Base-by-base conservation (phyloP, 176 grass and related monocot species). In the Zoysia pacifica region DNA sequence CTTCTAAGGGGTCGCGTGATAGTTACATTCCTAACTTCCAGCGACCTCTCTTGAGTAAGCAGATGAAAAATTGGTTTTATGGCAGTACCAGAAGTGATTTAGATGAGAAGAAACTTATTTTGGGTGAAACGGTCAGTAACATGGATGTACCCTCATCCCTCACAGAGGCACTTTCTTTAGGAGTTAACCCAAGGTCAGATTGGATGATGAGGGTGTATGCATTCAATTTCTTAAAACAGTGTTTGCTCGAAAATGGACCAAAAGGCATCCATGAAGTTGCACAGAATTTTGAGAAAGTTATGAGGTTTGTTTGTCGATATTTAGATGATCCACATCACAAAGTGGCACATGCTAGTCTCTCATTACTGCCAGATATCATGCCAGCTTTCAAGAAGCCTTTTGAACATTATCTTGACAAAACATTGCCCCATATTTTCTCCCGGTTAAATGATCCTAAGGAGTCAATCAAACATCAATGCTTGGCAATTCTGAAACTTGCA, bases 281-380 rank as follows among this genome's bases (percentile, higher is more conserved):
- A 19, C 90, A 95, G 45, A 93, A 86, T 89, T 98, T 98, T 83
- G 96, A 98, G 72, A 98, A 93, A 84, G 88, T 94, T 14, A 95
- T 95, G 96, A 98, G 88, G 61, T 37, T 98, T 72, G 88, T 98
- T 79, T 87, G 87, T 79, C 88, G 82, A 47, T 87, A 98, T 79
- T 87, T 98, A 76, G 86, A 93, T 91, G 92, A 98, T 81, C 96
- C 96, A 15, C 92, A 95, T 83, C 92, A 98, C 53, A 98, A 94
- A 91, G 92, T 98, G 43, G 96, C 92, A 53, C 96, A 94, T 46
- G 96, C 90, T 62, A 81, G 84, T 83, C 84, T 98, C 61, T 91
- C 92, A 67, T 91, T 90, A 56, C 76, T 98, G 54, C 51, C 80
- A 11, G 96, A 95, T 84, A 93, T 98, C 62, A 89, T 98, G 85